These are phyloP conservation scores for Phylloporus gajari DNA, from an alignment of 1,284 basidiomycete species.

Conservation along the genomic window DNA sequence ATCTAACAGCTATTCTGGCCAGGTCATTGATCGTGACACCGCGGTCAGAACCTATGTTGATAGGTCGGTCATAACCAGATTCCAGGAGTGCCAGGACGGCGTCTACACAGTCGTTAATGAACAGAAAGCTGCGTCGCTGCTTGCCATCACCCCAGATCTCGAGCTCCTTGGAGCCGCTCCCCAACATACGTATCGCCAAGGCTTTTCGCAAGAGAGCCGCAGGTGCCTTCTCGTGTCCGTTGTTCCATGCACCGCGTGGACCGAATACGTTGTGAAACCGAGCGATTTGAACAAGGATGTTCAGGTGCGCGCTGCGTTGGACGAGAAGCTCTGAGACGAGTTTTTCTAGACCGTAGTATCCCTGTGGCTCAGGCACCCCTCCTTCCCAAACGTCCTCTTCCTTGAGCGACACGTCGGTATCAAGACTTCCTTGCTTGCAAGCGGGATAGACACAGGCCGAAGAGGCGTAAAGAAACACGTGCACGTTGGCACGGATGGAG, in stretches of 20 bases:
- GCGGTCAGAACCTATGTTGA: slow-evolving; percentile 66
- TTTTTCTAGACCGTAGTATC: slow-evolving; percentile 70
- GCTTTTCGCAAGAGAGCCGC: slow-evolving; percentile 68
- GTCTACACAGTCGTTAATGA: slow-evolving; percentile 63
- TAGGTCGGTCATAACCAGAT: slow-evolving; percentile 47
- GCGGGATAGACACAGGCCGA: slow-evolving; percentile 69
- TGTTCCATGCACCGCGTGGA: slow-evolving; percentile 61
- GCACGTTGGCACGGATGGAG: slow-evolving; percentile 50
- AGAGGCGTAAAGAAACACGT: slow-evolving; percentile 64
- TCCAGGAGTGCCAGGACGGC: slow-evolving; percentile 57
- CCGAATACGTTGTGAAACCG: slow-evolving; percentile 72
- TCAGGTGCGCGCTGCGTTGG: slow-evolving; percentile 38
- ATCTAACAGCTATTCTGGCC: slow-evolving; percentile 52
- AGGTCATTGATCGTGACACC: slow-evolving; percentile 57
- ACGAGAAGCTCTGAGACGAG: slow-evolving; percentile 61
- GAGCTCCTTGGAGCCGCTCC: slow-evolving; percentile 35
- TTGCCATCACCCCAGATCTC: slow-evolving; percentile 69
- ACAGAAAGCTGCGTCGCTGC: slow-evolving; percentile 66
- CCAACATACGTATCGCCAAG: slow-evolving; percentile 42
- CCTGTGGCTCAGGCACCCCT: slow-evolving; percentile 57
- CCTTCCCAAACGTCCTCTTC: slow-evolving; percentile 57
- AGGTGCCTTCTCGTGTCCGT: slow-evolving; percentile 68
- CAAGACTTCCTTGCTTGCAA: slow-evolving; percentile 48
- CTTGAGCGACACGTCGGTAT: slow-evolving; percentile 53
- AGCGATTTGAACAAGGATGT: slow-evolving; percentile 58